Evolutionary conservation across 2,329 filamentous ascomycete genomes (phyloP), one percentile per base, ranked within the genome.

Genomic region (Alternaria atra): DNA sequence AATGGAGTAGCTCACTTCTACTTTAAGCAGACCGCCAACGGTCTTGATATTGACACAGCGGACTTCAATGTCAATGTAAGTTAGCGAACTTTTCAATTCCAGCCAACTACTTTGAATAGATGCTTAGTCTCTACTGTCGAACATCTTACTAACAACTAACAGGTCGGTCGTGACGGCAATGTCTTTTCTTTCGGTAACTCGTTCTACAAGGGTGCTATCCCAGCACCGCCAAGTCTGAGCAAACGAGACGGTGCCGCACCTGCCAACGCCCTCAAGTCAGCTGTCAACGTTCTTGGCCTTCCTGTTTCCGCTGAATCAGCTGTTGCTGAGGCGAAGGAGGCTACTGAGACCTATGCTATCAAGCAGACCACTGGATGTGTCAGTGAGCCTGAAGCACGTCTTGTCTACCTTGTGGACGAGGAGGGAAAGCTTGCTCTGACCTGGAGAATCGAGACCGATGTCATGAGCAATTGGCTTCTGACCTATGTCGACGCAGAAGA

Each of bases 61-160:
- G 84, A 87, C 69, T 86, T 87, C 68, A 87, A 87, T 52, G 84
- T 88, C 48, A 88, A 88, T 63, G 84, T 87, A 66, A 77, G 84
- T 79, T 12, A 6, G 15, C 3, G 20, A 30, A 9, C 2, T 29
- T 15, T 20, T 44, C 6, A 1, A 42, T 8, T 4, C 20, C 39
- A 15, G 20, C 9, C 1, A 15, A 34, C 10, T 8, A 42, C 20
- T 5, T 5, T 15, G 12, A 4, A 15, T 9, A 27, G 5, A 1
- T 4, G n/a, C 4, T 6, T 52, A 12, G 7, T 43, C 30, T 32
- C 15, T 6, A 55, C 20, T 39, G 23, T 13, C 15, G 2, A 7
- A 10, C 12, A n/a, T n/a, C 9, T 37, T 39, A 52, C 39, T 53
- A 56, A 57, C 37, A 13, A 30, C 17, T 37, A 5, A 37, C 43